A percentile compares a stretch with the other conserved stretches of the same genome.
Conservation (phyloP, 148 eudicot species). For the Fallopia convolvulus region DNA sequence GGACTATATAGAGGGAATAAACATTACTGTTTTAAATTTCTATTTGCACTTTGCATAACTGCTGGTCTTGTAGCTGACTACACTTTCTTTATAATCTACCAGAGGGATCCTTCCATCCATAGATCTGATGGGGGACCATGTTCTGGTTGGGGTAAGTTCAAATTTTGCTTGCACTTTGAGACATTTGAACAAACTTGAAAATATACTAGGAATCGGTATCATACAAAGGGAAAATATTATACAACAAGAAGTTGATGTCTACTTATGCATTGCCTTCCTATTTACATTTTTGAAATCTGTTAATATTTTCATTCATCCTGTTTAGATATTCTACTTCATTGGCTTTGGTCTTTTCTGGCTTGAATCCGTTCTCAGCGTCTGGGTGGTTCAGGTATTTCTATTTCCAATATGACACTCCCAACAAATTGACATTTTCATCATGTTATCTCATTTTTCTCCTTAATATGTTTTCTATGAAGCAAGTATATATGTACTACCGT, state of each 20-base stretch:
- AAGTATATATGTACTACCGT: constrained; percentile 82
- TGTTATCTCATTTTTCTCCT: background rate
- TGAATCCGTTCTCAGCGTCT: constrained; percentile 64
- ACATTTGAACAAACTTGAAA: background rate
- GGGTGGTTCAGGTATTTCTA: constrained; percentile 78
- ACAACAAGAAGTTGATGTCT: background rate
- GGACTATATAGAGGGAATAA: background rate
- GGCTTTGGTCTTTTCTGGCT: constrained; percentile 87
- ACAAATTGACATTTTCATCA: background rate
- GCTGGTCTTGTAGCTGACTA: background rate
- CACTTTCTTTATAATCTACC: background rate
- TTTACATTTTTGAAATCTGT: background rate
- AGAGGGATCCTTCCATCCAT: constrained; percentile 3
- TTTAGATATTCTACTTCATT: constrained; percentile 75
- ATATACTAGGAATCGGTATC: background rate
- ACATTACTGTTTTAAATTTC: background rate
- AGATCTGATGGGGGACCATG: constrained; percentile 37
- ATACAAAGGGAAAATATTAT: background rate
- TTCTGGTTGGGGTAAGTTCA: constrained; percentile 53
- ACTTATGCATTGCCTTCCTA: background rate
- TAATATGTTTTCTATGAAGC: constrained; percentile 30
- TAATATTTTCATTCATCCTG: background rate
- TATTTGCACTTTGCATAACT: background rate
- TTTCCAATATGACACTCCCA: background rate
- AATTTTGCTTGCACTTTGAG: background rate